Evolutionary conservation across 2,329 filamentous ascomycete genomes (phyloP), one percentile per base, ranked within the genome.

Genomic region (Cadophora sp.): DNA sequence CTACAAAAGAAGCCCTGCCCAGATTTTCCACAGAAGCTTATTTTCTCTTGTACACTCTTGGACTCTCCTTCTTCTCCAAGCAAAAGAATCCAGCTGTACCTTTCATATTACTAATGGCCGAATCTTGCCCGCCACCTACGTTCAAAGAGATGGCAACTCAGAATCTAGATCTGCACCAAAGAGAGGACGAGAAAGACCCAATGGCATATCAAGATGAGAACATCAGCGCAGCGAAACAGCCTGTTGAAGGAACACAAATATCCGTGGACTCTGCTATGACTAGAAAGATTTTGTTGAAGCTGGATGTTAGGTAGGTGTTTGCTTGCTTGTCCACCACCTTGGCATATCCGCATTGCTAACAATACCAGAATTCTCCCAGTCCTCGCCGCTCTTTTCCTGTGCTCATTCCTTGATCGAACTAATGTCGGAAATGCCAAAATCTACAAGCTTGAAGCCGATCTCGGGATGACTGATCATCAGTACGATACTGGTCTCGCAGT

Each of bases 391-490:
- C 79, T 91, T 1, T 90, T 90, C 71, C 81, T 91, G 11, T 90
- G 87, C 78, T 90, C 88, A 0, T 86, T 86, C 70, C 80, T 87
- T 64, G 90, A 92, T 76, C 84, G 90, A 50, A 91, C 89, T n/a
- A 92, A 92, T 74, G 87, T 92, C 45, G 90, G 89, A 45, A 91
- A 92, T 73, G 89, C 89, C 27, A 87, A 87, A 68, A 87, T 91
- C 9, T 82, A 89, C 61, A 85, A 86, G 0, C 81, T 92, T 16
- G 85, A 90, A 71, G 71, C 79, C 0, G 85, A 89, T 72, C 76
- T 90, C 1, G 75, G 79, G 53, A 86, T 92, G 70, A 84, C 79
- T 5, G 85, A 89, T 66, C 79, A 82, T 64, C 86, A 91, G 73
- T 92, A 91, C 76, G 85, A 88, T 58, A 84, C 86, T 50, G 88